phyloP scores from a whole-genome alignment of 139 green algal genomes.

The Coelastrella sp. region DNA sequence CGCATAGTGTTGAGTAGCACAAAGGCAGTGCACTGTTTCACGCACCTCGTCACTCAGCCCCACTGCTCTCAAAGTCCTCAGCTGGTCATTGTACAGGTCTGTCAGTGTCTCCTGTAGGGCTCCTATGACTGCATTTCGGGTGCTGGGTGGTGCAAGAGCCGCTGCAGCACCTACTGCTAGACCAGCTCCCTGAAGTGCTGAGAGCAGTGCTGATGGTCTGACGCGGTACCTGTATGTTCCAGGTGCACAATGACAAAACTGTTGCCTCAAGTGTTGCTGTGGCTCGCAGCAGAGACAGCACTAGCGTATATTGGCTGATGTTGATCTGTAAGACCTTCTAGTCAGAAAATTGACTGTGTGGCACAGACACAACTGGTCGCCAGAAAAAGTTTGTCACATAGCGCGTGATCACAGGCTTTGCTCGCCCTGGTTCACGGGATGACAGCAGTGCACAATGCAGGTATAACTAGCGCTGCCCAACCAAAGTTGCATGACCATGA shows the following conservation, averaged over 20 bases:
- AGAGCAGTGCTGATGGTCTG: conserved; percentile 53
- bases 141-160: conserved; percentile 2
- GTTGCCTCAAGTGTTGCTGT: too few species aligned
- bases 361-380: background rate
- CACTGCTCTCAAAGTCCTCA: conserved; percentile 60
- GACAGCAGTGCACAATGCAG: too few species aligned
- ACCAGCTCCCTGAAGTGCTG: conserved; percentile 36
- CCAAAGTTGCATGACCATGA: too few species aligned
- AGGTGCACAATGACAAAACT: too few species aligned
- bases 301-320: too few species aligned
- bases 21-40: background rate
- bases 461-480: too few species aligned
- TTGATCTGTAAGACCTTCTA: too few species aligned
- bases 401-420: too few species aligned
- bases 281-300: too few species aligned
- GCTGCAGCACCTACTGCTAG: conserved; percentile 45
- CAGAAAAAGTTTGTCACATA: too few species aligned
- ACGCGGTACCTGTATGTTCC: conserved; percentile 34
- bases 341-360: background rate
- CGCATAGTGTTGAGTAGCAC: background rate
- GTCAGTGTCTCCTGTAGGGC: conserved; percentile 66
- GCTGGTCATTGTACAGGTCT: conserved; percentile 74
- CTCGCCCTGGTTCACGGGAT: too few species aligned
- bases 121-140: conserved; percentile 44
- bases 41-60: conserved; percentile 37